Base-by-base conservation (phyloP, 2,329 filamentous ascomycete genomes). In the Phoma sp. region DNA sequence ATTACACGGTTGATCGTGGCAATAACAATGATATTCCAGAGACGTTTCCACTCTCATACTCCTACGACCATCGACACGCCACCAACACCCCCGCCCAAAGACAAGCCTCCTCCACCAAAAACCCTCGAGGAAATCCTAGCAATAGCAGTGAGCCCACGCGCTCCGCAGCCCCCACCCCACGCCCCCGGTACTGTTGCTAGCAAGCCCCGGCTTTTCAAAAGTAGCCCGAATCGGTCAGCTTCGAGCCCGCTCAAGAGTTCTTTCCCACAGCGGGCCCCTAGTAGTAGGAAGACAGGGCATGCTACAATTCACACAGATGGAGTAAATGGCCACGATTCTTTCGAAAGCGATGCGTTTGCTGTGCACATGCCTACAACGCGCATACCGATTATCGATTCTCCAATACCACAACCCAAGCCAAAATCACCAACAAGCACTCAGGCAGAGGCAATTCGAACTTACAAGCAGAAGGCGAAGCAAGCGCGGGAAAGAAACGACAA, bases 271-370 rank as follows among this genome's bases (percentile, higher is more conserved):
- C 52, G 59, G 40, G 59, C 56, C 25, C 65, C 65, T 4, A 58
- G 55, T 8, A 71, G 66, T 42, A 57, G 64, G 27, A 72, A 68
- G 36, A 68, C 59, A 4, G 60, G 60, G 5, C 55, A 63, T 35
- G 61, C 63, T 1, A 70, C 64, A 0, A 72, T 73, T 18, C 48
- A 53, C 23, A 72, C 70, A 2, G 65, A 73, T 29, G 60, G 64
- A 0, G 65, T 63, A 1, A 60, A 62, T 18, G 57, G 58, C 1
- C 64, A 68, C 3, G 62, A 64, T 5, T 61, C 64, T 2, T 73
- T 73, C 44, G 67, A 73, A 45, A 71, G 67, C 46, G 70, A 73
- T 48, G 66, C 67, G 0, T 73, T 71, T 36, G 69, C 69, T 9
- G 57, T 73, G 5, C 59, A 70, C 9, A 72, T 71, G 68, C 70